phyloP scores from a whole-genome alignment of 2,329 filamentous ascomycete genomes.

The Claviceps sp. region DNA sequence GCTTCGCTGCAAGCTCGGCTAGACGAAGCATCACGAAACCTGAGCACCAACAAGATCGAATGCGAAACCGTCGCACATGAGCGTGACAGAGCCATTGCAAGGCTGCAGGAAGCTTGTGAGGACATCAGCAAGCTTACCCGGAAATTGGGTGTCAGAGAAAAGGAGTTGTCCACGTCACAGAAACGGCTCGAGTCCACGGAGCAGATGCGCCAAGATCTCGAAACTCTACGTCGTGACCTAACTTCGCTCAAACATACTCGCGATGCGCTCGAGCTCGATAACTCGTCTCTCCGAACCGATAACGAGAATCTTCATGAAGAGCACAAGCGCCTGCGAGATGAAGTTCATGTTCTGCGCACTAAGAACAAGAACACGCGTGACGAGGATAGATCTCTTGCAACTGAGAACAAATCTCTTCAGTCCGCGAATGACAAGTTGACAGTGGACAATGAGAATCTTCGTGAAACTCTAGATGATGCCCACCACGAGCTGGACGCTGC shows the following conservation, averaged over 20 bases:
- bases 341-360: conserved; percentile 27
- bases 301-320: conserved; percentile 26
- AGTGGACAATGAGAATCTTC: conserved; percentile 30
- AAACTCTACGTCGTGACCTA: conserved; percentile 27
- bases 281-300: conserved; percentile 25
- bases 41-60: conserved; percentile 48
- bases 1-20: conserved; percentile 47
- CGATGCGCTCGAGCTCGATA: conserved; percentile 25
- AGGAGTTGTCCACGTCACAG: conserved; percentile 28
- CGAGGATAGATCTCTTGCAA: conserved; percentile 27
- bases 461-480: conserved; percentile 25
- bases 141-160: conserved; percentile 27
- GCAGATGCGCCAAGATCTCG: conserved; percentile 25
- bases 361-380: conserved; percentile 23
- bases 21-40: conserved; percentile 48
- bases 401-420: conserved; percentile 32
- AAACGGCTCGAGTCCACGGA: conserved; percentile 27
- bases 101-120: conserved; percentile 46
- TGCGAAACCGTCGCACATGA: conserved; percentile 50
- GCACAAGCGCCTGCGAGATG: conserved; percentile 22
- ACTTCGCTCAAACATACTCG: conserved; percentile 25
- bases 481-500: conserved; percentile 29
- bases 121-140: conserved; percentile 38
- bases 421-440: conserved; percentile 26
- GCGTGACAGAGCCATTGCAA: conserved; percentile 50